Base-by-base conservation (phyloP, 208 protist genomes). In the Leishmania guyanensis region DNA sequence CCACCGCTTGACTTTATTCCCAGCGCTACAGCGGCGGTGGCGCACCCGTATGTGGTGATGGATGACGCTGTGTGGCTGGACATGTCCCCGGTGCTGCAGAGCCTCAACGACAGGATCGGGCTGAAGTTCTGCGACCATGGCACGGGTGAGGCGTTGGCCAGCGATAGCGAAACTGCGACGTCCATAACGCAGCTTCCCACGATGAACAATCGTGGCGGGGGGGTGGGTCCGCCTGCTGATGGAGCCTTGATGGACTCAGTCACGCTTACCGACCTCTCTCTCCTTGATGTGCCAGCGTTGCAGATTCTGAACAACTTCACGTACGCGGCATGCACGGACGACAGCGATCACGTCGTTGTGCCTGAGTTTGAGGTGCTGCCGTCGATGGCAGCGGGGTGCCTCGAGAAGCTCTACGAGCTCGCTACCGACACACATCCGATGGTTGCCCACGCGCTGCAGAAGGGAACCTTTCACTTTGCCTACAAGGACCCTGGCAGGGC, bases 251-350 rank as follows among this genome's bases (percentile, higher is more conserved):
- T 48, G 60, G 54, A 82, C 26, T 33, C 43, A 48, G 9, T 0
- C 46, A 75, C 74, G 48, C 39, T 64, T 54, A 33, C 12, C 33
- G 81, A 88, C 43, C 74, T 84, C 60, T 83, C 83, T 17, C 10
- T 26, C 62, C 46, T 56, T 68, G 76, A 79, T 51, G 60, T 79
- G 60, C 60, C 76, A 26, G 88, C 91, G n/a, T 86, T 92, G 86
- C 89, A 90, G 12, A 85, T 95, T 80, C 85, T 98, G 36, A 90
- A 98, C 85, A 70, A 88, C 14, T 98, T 98, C 85, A 91, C 90
- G 75, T 84, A 79, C 22, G 86, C 86, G 5, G 83, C 88, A 9
- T 88, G 82, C n/a, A 79, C 81, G 29, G 91, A 96, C 79, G 79
- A 78, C 60, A 90, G 88, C 36, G 75, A 83, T 46, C 92, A 94